Evolutionary conservation across 2,329 filamentous ascomycete genomes (phyloP).

Genomic region (Talaromyces sp.): DNA sequence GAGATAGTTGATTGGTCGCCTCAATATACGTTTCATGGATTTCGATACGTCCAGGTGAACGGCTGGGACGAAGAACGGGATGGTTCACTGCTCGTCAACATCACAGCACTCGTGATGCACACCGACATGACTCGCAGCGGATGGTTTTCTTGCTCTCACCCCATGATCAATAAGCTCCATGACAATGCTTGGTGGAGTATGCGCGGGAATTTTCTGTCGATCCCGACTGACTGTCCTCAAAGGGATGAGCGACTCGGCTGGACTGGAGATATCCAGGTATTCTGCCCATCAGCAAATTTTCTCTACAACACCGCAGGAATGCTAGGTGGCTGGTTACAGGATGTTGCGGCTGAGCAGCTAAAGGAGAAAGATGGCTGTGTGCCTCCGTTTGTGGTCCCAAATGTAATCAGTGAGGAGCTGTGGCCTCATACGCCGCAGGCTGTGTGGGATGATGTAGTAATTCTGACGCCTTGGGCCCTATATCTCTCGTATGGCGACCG

Average conservation of each 20-base stretch:
- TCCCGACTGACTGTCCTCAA: constrained; percentile 59
- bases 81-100: no score
- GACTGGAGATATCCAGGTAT: constrained; percentile 53
- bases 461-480: constrained; percentile 36
- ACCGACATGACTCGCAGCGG: no score
- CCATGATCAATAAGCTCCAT: constrained; percentile 53
- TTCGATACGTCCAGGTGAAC: no score
- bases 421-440: constrained; percentile 25
- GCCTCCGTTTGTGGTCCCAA: neutral
- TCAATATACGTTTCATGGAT: no score
- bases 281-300: constrained; percentile 51
- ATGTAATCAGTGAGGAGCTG: neutral
- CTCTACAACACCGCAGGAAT: constrained; percentile 54
- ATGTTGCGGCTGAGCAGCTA: constrained; percentile 41
- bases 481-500: constrained; percentile 35
- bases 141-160: no score
- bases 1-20: no score
- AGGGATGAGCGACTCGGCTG: constrained; percentile 55
- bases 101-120: no score
- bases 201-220: constrained; percentile 56
- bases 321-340: constrained; percentile 50
- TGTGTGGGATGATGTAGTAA: constrained; percentile 40
- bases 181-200: constrained; percentile 56
- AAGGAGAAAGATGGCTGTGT: neutral
- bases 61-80: no score